Evolutionary conservation across 352 stramenopile genomes (phyloP), one percentile per base, ranked within the genome.

Genomic region (Pythium guiyangense): DNA sequence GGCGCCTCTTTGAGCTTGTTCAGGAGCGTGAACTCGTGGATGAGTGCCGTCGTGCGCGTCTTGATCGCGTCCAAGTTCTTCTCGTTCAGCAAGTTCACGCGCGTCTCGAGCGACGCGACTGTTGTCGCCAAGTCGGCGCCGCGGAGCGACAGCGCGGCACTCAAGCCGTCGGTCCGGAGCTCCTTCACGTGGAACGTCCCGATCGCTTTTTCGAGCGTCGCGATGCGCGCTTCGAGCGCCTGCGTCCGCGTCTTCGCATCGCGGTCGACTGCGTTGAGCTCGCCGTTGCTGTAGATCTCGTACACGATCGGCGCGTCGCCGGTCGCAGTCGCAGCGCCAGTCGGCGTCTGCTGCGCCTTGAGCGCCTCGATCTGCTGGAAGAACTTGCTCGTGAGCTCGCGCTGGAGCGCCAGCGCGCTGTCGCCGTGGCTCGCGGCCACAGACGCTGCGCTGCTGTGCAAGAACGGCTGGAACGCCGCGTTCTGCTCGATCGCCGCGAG

Each of bases 41-140:
- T 67, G 1, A 94, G 71, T 40, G 80, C 81, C 2, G 79, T 84
- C 6, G 83, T 88, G 39, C 84, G 84, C 31, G 73, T 78, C 66
- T 88, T 92, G 31, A 94, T 78, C 5, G 84, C 73, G 60, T 91
- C 81, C 44, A 94, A 43, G 63, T 88, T 88, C 56, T 89, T 87
- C 45, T 88, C 74, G 44, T 71, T 89, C 50, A 94, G 73, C 52
- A 94, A 49, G 1, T 64, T 69, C 34, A 94, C 75, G 52, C 78
- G 79, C 56, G 72, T 79, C 62, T 94, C 84, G 48, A 94, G 61
- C 49, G 79, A 67, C 18, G 73, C 55, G n/a, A 89, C 61, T 1
- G 71, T 55, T 9, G 81, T 76, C 31, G 66, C 73, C 25, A 89
- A 52, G 34, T 87, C 70, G 11, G 60, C 52, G 25, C 49, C 57